Evolutionary conservation across 176 grass and related monocot genomes (phyloP), one percentile per base, ranked within the genome.

Genomic region (Musa acuminata): DNA sequence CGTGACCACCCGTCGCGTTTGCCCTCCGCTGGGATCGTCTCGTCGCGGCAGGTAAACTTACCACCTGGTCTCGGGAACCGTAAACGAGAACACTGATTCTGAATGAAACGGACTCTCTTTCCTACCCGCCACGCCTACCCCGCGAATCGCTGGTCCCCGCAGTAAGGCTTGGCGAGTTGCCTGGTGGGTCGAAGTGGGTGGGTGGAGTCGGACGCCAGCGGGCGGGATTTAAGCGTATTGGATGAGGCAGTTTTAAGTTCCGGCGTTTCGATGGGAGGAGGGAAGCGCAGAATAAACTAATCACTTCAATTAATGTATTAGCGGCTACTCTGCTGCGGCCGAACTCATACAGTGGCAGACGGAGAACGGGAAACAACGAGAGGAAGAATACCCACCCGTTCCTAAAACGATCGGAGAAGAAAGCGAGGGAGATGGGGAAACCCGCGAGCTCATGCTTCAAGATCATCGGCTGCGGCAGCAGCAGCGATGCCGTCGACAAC

Each of bases 381-480:
- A 43, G 35, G 35, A 43, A 43, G 4, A 43, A 43, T 43, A 6
- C 35, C 35, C 35, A 43, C 35, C 35, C 35, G 35, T 43, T 43
- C 35, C 35, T 43, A 43, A 43, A 43, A 43, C 35, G 35, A 43
- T 0, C 13, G 24, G 54, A 57, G 25, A 9, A 13, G 51, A 13
- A 55, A 52, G 14, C 10, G 11, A 6, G 0, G 4, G 51, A 27
- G 27, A 92, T 92, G 89, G 76, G 85, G 67, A 87, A 72, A 48
- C 67, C 83, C 55, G 83, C 83, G 83, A 92, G 70, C 78, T 81
- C 80, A 49, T 92, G 89, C 83, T 86, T 92, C 75, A 92, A 86
- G 83, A 87, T 92, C 89, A 86, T 92, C 55, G 52, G 49, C 79
- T 92, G 90, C 82, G 82, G 81, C 75, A 83, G 89, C 68, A 69